phyloP scores from a whole-genome alignment of 306 rosid species.

The Sphenostylis stenocarpa region DNA sequence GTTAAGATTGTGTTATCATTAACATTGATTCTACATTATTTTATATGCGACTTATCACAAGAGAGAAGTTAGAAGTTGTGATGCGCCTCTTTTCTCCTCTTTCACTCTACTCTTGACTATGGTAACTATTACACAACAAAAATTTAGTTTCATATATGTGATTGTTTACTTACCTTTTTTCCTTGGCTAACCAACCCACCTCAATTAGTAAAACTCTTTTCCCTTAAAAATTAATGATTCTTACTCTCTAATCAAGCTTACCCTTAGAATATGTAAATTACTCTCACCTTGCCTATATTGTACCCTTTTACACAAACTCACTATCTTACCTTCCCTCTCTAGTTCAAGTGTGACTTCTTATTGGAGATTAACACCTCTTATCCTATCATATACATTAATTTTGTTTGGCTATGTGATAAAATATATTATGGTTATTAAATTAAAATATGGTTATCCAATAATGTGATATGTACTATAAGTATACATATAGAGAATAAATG shows the following conservation, averaged over 20 bases:
- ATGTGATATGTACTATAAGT: too few relatives aligned
- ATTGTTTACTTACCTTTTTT: neutral
- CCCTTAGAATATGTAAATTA: neutral
- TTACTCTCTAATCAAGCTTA: neutral
- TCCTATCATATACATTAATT: too few relatives aligned
- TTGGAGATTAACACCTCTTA: too few relatives aligned
- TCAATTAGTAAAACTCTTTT: neutral
- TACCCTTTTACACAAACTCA: neutral
- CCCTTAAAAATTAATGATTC: neutral
- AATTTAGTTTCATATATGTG: neutral
- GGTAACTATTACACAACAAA: neutral
- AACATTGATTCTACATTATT: neutral
- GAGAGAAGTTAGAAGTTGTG: neutral
- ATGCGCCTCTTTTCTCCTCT: neutral
- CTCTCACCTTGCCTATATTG: neutral
- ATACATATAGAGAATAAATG: too few relatives aligned
- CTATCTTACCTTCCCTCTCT: neutral
- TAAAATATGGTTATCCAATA: too few relatives aligned
- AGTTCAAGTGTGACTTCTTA: too few relatives aligned
- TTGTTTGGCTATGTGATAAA: too few relatives aligned
- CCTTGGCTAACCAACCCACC: neutral
- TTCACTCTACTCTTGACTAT: neutral
- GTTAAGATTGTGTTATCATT: neutral
- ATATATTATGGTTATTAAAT: too few relatives aligned
- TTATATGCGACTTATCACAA: neutral